Percentiles rank a stretch among this genome's conserved stretches.
These are phyloP conservation scores for Citrus maxima DNA, from an alignment of 345 rosid species.

Conservation along the genomic window DNA sequence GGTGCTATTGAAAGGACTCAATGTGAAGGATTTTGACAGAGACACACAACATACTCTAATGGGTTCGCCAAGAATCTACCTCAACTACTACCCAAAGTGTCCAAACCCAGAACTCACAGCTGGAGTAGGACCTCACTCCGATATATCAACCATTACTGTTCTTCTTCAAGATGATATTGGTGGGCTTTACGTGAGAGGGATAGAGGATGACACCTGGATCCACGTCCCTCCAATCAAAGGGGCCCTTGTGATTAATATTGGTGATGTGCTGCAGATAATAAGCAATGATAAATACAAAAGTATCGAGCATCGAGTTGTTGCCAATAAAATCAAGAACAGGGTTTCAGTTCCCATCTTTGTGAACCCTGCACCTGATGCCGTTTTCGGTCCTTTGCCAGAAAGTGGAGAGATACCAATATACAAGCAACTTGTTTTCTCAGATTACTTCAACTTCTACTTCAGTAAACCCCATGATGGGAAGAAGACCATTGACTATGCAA, in stretches of 20 bases:
- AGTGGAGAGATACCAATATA: slow-evolving; percentile 18
- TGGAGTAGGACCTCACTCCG: slow-evolving; percentile 27
- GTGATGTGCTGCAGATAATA: slow-evolving; percentile 30
- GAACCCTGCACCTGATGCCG: slow-evolving; percentile 16
- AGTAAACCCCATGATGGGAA: slow-evolving; percentile 30
- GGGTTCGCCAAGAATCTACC: slow-evolving; percentile 8
- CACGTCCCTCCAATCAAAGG: slow-evolving; percentile 29
- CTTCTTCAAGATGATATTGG: slow-evolving; percentile 32
- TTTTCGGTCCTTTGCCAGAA: slow-evolving; percentile 19
- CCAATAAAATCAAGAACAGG: slow-evolving; percentile 18
- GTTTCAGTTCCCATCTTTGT: slow-evolving; percentile 32
- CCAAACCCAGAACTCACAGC: slow-evolving; percentile 25
- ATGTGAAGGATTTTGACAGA: slow-evolving; percentile 15
- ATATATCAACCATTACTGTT: slow-evolving; percentile 21
- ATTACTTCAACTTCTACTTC: slow-evolving; percentile 23
- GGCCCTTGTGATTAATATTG: slow-evolving; percentile 27
- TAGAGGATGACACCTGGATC: slow-evolving; percentile 20
- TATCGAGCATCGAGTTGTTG: slow-evolving; percentile 27
- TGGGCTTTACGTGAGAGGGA: slow-evolving; percentile 21
- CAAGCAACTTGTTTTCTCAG: slow-evolving; percentile 19
- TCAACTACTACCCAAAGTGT: slow-evolving; percentile 25
- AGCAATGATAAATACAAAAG: slow-evolving; percentile 33
- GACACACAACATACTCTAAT: slow-evolving; percentile 4
- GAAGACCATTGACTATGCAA: slow-evolving; percentile 19
- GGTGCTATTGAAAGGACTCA: slow-evolving; percentile 18